Percentiles rank a stretch among this genome's conserved stretches.
Conservation (phyloP, 352 stramenopile genomes). For the Pythium graminicola region DNA sequence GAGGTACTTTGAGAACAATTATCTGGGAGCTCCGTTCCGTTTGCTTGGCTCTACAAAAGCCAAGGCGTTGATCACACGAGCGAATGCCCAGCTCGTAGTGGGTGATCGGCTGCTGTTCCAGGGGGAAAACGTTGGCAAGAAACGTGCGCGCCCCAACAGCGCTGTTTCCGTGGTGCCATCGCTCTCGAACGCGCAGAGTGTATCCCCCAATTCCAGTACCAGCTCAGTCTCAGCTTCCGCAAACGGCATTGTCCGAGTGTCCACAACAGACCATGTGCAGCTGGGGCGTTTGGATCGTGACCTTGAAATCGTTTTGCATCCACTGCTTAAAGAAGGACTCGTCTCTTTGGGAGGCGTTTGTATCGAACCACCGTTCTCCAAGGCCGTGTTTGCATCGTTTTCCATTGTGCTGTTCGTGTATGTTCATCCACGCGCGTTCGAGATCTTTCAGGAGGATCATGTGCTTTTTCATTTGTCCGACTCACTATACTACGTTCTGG, state of each 20-base stretch:
- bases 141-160: constrained; percentile 34
- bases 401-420: constrained; percentile 53
- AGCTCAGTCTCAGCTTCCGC: neutral
- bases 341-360: constrained; percentile 45
- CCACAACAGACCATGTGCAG: constrained; percentile 38
- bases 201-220: neutral
- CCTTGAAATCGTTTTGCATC: constrained; percentile 51
- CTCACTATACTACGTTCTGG: constrained; percentile 47
- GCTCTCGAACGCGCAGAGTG: neutral
- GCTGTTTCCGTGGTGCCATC: neutral
- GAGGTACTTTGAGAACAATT: constrained; percentile 28
- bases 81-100: constrained; percentile 29
- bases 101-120: constrained; percentile 52
- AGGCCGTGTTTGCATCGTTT: constrained; percentile 67
- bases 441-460: constrained; percentile 54
- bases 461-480: constrained; percentile 60
- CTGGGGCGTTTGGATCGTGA: constrained; percentile 57
- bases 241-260: constrained; percentile 51
- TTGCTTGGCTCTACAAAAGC: constrained; percentile 43
- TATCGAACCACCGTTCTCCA: constrained; percentile 32
- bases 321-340: constrained; percentile 55
- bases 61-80: constrained; percentile 42
- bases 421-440: constrained; percentile 50
- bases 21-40: constrained; percentile 29
- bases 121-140: constrained; percentile 66